Conservation (phyloP, 2,329 filamentous ascomycete genomes). For the Ophiostoma ips region DNA sequence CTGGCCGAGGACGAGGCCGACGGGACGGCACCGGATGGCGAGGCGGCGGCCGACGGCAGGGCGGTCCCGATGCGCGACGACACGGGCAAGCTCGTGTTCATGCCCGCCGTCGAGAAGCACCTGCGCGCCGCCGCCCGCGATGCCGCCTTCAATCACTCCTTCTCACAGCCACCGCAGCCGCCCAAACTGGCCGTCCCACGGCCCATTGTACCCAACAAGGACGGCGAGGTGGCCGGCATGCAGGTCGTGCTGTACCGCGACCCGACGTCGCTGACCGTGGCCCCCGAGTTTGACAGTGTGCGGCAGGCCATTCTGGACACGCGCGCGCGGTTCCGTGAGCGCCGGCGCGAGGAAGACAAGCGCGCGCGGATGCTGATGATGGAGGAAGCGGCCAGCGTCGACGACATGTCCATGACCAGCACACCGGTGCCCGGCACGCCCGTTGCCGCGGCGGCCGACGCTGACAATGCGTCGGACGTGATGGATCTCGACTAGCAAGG, state of each 20-base stretch:
- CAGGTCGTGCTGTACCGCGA: slow-evolving; percentile 77
- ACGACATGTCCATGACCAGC: slow-evolving; percentile 5
- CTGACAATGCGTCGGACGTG: slow-evolving; percentile 13
- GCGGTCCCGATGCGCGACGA: neutral
- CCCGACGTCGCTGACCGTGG: slow-evolving; percentile 61
- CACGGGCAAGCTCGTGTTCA: slow-evolving; percentile 55
- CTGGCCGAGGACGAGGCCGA: slow-evolving; percentile 44
- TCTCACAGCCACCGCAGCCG: neutral
- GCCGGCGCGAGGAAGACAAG: slow-evolving; percentile 27
- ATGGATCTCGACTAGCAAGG: slow-evolving; percentile 48
- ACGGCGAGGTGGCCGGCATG: slow-evolving; percentile 44
- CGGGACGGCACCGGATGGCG: slow-evolving; percentile 2
- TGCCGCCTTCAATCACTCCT: slow-evolving; percentile 17
- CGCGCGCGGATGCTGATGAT: neutral
- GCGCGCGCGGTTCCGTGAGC: slow-evolving; percentile 51
- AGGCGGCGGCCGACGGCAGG: neutral
- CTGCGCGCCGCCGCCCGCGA: slow-evolving; percentile 34
- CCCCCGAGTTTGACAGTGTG: slow-evolving; percentile 62
- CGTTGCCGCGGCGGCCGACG: slow-evolving; percentile 27
- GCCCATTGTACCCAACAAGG: slow-evolving; percentile 45
- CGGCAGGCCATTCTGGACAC: slow-evolving; percentile 74
- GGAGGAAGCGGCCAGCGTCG: neutral
- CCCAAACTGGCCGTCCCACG: slow-evolving; percentile 8
- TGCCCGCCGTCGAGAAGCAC: slow-evolving; percentile 75
- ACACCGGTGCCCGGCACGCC: slow-evolving; percentile 1